phyloP scores from a whole-genome alignment of 108 stramenopile species.

The Stephanodiscus triporus region DNA sequence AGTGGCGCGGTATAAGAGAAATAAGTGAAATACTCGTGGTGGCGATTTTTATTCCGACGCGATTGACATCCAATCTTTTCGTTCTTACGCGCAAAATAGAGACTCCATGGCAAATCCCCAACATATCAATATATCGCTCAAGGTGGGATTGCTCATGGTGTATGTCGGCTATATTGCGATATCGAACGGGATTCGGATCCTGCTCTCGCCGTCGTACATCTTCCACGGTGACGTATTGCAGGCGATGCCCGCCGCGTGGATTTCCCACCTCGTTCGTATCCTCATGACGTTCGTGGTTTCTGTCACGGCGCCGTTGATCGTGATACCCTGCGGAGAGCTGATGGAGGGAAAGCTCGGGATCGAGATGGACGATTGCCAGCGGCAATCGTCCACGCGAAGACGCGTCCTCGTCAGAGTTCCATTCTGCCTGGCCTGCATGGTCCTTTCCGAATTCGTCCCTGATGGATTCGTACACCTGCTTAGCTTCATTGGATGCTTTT shows the following conservation, averaged over 20 bases:
- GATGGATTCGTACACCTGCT: conserved; percentile 69
- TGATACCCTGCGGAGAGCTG: conserved; percentile 79
- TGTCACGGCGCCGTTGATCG: conserved; percentile 69
- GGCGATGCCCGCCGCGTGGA: conserved; percentile 55
- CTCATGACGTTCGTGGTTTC: conserved; percentile 71
- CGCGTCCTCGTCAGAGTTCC: conserved; percentile 50
- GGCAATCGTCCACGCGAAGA: conserved; percentile 6
- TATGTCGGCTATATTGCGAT: conserved; percentile 57
- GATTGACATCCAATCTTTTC: neutral
- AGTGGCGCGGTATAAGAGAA: neutral
- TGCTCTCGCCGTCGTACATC: conserved; percentile 53
- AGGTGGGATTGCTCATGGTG: conserved; percentile 58
- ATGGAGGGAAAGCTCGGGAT: conserved; percentile 70
- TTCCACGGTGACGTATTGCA: conserved; percentile 76
- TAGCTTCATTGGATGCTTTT: conserved; percentile 78
- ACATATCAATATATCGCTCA: conserved; percentile 37
- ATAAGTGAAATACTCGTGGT: too few relatives aligned
- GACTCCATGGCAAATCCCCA: conserved; percentile 79
- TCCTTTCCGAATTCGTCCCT: conserved; percentile 55
- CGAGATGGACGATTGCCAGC: neutral
- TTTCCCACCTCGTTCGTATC: conserved; percentile 56
- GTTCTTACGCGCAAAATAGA: neutral
- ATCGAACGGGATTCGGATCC: conserved; percentile 55
- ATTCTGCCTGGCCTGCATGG: conserved; percentile 54
- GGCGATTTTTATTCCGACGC: neutral